Conservation (phyloP, 2,329 filamentous ascomycete species). For the Phyllachora maydis region DNA sequence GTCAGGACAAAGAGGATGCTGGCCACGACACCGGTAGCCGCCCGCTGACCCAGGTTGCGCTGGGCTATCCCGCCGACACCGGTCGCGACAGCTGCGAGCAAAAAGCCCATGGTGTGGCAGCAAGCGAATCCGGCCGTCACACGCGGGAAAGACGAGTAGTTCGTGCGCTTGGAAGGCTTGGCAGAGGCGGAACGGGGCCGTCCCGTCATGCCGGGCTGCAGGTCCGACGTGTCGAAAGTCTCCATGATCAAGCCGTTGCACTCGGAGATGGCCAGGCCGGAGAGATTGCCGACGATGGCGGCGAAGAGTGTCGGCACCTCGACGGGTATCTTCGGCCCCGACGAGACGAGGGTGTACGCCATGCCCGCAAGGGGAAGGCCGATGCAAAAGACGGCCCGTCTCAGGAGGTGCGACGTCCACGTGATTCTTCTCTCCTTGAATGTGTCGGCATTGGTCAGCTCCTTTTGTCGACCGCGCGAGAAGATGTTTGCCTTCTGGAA, state of each 20-base stretch:
- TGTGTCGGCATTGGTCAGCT: slow-evolving; percentile 37
- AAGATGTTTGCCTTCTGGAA: slow-evolving; percentile 53
- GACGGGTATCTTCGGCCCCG: slow-evolving; percentile 36
- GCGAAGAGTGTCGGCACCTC: slow-evolving; percentile 47
- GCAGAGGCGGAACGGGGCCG: slow-evolving; percentile 20
- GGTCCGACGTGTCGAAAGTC: slow-evolving; percentile 60
- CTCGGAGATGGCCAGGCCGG: slow-evolving; percentile 53
- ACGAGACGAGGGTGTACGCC: slow-evolving; percentile 45
- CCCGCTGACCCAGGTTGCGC: slow-evolving; percentile 42
- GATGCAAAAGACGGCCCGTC: slow-evolving; percentile 46
- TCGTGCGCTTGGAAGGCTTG: slow-evolving; percentile 28
- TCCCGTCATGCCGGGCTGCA: slow-evolving; percentile 50
- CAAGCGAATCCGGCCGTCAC: slow-evolving; percentile 51
- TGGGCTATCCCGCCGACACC: slow-evolving; percentile 48
- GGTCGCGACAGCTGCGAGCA: slow-evolving; percentile 47
- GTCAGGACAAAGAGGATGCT: slow-evolving; percentile 46
- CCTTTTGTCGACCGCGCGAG: slow-evolving; percentile 38
- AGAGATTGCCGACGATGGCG: slow-evolving; percentile 45
- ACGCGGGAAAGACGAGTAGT: slow-evolving; percentile 58
- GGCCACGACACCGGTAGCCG: slow-evolving; percentile 47
- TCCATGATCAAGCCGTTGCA: slow-evolving; percentile 66
- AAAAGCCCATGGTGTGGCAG: slow-evolving; percentile 48
- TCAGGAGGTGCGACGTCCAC: slow-evolving; percentile 54
- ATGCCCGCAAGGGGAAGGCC: slow-evolving; percentile 45
- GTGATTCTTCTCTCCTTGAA: slow-evolving; percentile 35